phyloP scores from a whole-genome alignment of 129 eudicot genomes.

The Artemisia argyi region DNA sequence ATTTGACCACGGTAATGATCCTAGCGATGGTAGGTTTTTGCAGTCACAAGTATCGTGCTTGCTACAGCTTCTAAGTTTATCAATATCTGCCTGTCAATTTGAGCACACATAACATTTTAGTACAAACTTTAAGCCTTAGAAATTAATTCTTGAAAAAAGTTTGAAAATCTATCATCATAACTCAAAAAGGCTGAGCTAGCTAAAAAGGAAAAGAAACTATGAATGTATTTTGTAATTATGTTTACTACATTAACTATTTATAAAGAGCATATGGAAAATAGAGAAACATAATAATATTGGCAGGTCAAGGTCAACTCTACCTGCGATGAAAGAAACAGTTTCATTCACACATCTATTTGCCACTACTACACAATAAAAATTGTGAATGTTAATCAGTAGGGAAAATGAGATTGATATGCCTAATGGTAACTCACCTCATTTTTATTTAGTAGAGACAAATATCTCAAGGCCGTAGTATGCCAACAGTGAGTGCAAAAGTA shows the following conservation, averaged over 20 bases:
- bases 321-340: background rate
- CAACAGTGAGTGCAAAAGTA: conserved; percentile 85
- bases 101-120: conserved; percentile 29
- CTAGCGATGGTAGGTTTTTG: conserved; percentile 55
- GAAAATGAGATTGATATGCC: background rate
- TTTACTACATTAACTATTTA: background rate
- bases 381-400: background rate
- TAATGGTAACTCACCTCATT: conserved; percentile 50
- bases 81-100: conserved; percentile 55
- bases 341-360: background rate
- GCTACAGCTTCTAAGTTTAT: conserved; percentile 53
- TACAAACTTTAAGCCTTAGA: background rate
- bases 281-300: too few relatives aligned
- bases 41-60: conserved; percentile 78
- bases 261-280: too few relatives aligned
- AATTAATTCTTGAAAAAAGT: background rate
- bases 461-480: conserved; percentile 76
- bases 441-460: conserved; percentile 35
- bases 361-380: background rate
- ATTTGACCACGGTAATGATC: conserved; percentile 81
- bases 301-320: too few relatives aligned
- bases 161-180: background rate
- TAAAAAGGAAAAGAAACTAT: background rate
- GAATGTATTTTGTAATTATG: background rate
- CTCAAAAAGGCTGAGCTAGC: background rate